Percentiles rank a stretch among this genome's conserved stretches.
Conservation (phyloP, 2,329 filamentous ascomycete species). For the Gliomastix tumulicola region DNA sequence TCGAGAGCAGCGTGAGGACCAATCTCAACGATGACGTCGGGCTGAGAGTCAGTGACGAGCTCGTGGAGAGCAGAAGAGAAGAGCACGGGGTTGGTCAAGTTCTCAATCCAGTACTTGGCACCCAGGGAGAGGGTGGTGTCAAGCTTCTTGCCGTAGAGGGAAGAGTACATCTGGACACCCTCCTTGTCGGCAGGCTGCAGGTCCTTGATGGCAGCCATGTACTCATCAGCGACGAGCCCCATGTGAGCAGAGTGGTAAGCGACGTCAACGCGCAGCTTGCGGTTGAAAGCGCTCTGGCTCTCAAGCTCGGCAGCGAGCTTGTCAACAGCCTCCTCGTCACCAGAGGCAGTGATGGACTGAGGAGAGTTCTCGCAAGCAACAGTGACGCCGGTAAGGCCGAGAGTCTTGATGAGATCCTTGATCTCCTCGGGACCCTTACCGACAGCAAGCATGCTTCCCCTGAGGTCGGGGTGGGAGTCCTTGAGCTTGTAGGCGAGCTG, state of each 20-base stretch:
- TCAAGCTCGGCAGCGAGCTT: constrained; percentile 4
- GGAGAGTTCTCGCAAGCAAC: constrained; percentile 10
- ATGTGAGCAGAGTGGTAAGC: constrained; percentile 12
- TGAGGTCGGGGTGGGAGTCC: constrained; percentile 17
- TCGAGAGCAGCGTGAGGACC: constrained; percentile 9
- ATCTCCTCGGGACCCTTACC: constrained; percentile 27
- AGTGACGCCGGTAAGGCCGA: not conserved
- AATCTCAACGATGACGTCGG: constrained; percentile 13
- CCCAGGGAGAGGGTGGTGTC: constrained; percentile 5
- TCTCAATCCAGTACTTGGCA: constrained; percentile 23
- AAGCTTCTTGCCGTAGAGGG: not conserved
- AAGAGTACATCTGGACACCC: not conserved
- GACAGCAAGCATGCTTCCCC: constrained; percentile 49
- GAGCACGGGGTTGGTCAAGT: constrained; percentile 21
- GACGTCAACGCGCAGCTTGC: constrained; percentile 7
- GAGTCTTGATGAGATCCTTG: not conserved
- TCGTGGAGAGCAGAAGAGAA: constrained; percentile 29
- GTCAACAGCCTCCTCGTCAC: constrained; percentile 5
- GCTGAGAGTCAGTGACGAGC: constrained; percentile 20
- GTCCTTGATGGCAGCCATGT: constrained; percentile 5
- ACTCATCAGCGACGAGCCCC: constrained; percentile 11
- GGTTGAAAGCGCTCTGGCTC: constrained; percentile 4
- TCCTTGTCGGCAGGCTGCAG: constrained; percentile 2
- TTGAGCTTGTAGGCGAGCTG: constrained; percentile 39
- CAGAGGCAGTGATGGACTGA: constrained; percentile 5